phyloP scores from a whole-genome alignment of 805 yeast genomes.

The Monosporozyma aerobia region DNA sequence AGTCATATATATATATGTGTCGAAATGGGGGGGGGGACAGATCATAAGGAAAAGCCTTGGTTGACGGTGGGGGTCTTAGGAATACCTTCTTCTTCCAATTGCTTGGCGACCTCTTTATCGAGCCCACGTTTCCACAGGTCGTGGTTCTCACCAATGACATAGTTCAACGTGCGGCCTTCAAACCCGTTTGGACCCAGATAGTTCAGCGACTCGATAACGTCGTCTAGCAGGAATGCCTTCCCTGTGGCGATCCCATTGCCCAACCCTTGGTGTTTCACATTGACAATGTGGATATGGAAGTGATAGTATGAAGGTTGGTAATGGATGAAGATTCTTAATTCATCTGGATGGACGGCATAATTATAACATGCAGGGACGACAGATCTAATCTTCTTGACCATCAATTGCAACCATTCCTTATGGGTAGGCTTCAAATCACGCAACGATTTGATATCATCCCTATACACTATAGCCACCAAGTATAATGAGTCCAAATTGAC shows the following conservation, averaged over 20 bases:
- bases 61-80: conserved; percentile 14
- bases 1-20: neutral
- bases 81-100: conserved; percentile 23
- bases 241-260: conserved; percentile 67
- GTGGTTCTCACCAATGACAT: conserved; percentile 69
- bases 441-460: conserved; percentile 60
- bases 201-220: conserved; percentile 63
- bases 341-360: conserved; percentile 38
- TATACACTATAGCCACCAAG: conserved; percentile 63
- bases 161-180: conserved; percentile 47
- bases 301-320: conserved; percentile 96
- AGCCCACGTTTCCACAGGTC: conserved; percentile 50
- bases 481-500: conserved; percentile 59
- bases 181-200: conserved; percentile 50
- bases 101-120: conserved; percentile 20
- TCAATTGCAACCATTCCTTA: conserved; percentile 42
- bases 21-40: neutral
- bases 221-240: conserved; percentile 74
- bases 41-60: conserved; percentile 1
- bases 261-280: conserved; percentile 57
- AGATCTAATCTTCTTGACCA: conserved; percentile 38
- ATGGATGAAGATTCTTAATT: conserved; percentile 73
- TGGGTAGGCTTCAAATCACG: conserved; percentile 63
- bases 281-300: conserved; percentile 85
- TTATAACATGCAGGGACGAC: conserved; percentile 43